A percentile compares a stretch with the other conserved stretches of the same genome.
Evolutionary conservation across 768 basidiomycete genomes (phyloP).

Genomic region (Leucosporidium creatinivorum): DNA sequence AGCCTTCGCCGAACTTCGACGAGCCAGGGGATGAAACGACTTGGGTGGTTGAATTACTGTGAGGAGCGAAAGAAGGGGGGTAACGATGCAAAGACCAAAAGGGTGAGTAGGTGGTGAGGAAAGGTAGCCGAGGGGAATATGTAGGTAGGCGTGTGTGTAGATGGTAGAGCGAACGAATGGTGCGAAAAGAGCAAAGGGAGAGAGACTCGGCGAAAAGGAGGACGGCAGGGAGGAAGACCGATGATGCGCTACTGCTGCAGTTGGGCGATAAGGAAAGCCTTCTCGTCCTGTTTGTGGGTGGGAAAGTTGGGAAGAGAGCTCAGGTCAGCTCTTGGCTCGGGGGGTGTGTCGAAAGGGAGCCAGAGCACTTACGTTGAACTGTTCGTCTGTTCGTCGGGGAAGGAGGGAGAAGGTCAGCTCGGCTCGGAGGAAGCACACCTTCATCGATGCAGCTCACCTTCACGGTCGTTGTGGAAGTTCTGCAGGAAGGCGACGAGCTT

Average conservation of each 20-base stretch:
- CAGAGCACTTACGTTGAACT: slow-evolving; percentile 63
- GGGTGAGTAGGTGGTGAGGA: too few relatives aligned
- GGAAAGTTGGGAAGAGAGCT: slow-evolving; percentile 4
- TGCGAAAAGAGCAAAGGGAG: not conserved
- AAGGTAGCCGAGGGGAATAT: too few relatives aligned
- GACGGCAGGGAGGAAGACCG: not conserved
- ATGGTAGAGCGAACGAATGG: not conserved
- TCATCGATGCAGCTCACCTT: slow-evolving; percentile 50
- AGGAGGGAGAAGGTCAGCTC: not conserved
- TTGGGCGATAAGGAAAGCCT: slow-evolving; percentile 89
- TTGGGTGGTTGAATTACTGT: too few relatives aligned
- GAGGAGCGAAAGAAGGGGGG: too few relatives aligned
- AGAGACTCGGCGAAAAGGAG: not conserved
- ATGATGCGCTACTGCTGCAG: slow-evolving; percentile 60
- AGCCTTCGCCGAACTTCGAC: too few relatives aligned
- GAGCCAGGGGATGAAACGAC: too few relatives aligned
- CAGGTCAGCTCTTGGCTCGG: slow-evolving; percentile 4
- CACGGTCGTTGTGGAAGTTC: slow-evolving; percentile 96
- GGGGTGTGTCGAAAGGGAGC: not conserved
- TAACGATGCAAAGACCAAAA: too few relatives aligned
- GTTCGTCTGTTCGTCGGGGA: slow-evolving; percentile 59
- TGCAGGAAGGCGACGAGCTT: slow-evolving; percentile 82
- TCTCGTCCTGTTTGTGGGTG: slow-evolving; percentile 60
- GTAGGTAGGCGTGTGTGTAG: too few relatives aligned
- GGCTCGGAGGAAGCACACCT: not conserved